Percentiles rank a stretch among this genome's conserved stretches.
phyloP scores from a whole-genome alignment of 2,329 filamentous ascomycete genomes.

The Colletotrichum navitas region DNA sequence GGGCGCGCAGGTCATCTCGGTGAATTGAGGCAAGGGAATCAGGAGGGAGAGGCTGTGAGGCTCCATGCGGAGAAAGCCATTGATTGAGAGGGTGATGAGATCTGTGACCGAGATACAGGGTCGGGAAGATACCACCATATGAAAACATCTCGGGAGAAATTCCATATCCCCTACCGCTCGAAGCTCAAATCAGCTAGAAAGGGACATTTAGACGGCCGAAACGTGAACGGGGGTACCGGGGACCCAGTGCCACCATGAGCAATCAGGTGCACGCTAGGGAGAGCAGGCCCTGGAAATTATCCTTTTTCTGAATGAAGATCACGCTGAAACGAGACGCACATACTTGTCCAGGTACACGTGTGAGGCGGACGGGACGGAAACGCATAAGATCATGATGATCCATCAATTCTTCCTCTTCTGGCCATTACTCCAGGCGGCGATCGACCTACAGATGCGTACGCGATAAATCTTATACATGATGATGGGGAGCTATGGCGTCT shows the following conservation, averaged over 20 bases:
- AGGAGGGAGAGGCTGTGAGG: conserved; percentile 8
- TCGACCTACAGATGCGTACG: conserved; percentile 22
- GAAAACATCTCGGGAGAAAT: conserved; percentile 7
- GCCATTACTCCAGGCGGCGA: conserved; percentile 32
- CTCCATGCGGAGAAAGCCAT: neutral
- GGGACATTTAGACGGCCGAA: conserved; percentile 28
- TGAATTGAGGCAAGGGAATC: conserved; percentile 13
- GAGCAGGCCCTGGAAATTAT: conserved; percentile 30
- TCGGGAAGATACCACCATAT: neutral
- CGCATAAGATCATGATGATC: conserved; percentile 5
- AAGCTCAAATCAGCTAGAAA: conserved; percentile 10
- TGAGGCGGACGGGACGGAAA: neutral
- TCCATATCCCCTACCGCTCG: neutral
- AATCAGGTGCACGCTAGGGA: conserved; percentile 24
- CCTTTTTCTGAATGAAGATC: conserved; percentile 35
- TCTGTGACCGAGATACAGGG: neutral
- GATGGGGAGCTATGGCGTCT: neutral
- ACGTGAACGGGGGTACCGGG: neutral
- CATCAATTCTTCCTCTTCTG: neutral
- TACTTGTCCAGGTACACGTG: neutral
- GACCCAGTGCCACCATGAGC: conserved; percentile 21
- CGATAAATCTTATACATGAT: conserved; percentile 31
- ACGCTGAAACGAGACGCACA: conserved; percentile 27
- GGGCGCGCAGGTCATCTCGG: conserved; percentile 68
- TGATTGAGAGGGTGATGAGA: neutral